Evolutionary conservation across 768 basidiomycete species (phyloP), one percentile per base, ranked within the genome.

Genomic region (Boletus rubescentipes): DNA sequence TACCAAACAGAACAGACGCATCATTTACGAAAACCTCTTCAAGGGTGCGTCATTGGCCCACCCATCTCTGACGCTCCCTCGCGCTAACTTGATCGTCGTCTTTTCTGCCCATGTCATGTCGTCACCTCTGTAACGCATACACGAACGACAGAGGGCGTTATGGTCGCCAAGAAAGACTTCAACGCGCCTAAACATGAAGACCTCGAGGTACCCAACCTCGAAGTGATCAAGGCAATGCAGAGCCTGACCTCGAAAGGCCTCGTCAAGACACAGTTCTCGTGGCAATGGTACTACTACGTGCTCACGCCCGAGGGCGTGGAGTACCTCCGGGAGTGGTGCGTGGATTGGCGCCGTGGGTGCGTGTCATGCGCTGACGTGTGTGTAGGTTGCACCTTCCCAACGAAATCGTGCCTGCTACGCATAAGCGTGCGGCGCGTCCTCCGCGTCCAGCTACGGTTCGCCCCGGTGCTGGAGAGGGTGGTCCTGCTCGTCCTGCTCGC

Each of bases 11-110:
- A 91, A 98, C 84, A 83, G 88, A 78, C 91, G 92, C 70, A 74
- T 82, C 73, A 98, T 99, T 82, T 99, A 97, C 82, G 95, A 99
- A 79, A 90, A 89, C 81, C 94, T 99, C 83, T 99, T 99, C 91
- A 97, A 97, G 79, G 94, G 93, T 94, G 62, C 61, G 87, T 32
- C n/a, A 15, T 36, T 31, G 1, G 26, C 16, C 30, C 3, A 11
- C n/a, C 41, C 11, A 35, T 54, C 14, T 37, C 9, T 8, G 31
- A 16, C 18, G 11, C 14, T 20, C 21, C n/a, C 12, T 37, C 3
- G 5, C 9, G 39, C 56, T 61, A 11, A 62, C 15, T 11, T 37
- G 29, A 1, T n/a, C n/a, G 3, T 37, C 16, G 15, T 54, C 9
- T 36, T 26, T 23, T 26, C 9, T 12, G 20, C 30, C 20, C 16